A percentile compares a stretch with the other conserved stretches of the same genome.
Evolutionary conservation across 495 filamentous ascomycete species (phyloP).

Genomic region (Aspergillus campestris): DNA sequence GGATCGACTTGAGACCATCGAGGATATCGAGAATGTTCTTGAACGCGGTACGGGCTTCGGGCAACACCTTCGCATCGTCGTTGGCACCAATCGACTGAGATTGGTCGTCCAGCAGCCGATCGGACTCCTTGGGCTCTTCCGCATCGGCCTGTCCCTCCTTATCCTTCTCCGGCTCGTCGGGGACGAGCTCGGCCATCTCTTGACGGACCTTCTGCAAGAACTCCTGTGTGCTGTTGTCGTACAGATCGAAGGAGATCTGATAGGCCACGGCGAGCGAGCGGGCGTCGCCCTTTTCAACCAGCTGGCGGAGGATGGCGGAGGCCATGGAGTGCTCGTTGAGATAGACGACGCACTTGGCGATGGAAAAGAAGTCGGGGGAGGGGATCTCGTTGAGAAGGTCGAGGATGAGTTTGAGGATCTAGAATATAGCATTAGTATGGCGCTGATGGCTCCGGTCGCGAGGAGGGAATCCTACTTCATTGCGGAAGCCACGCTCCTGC

Average conservation of each 20-base stretch:
- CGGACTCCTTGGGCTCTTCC: slow-evolving; percentile 47
- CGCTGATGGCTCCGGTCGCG: slow-evolving; percentile 5
- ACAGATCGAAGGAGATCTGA: slow-evolving; percentile 95
- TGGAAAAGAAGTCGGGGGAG: slow-evolving; percentile 92
- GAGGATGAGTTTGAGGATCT: slow-evolving; percentile 81
- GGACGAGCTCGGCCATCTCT: slow-evolving; percentile 58
- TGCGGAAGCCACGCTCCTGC: slow-evolving; percentile 81
- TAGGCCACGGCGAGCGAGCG: slow-evolving; percentile 80
- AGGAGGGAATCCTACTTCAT: slow-evolving; percentile 46
- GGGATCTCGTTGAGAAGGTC: slow-evolving; percentile 82
- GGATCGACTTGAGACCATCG: slow-evolving; percentile 82
- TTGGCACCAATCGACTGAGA: slow-evolving; percentile 32
- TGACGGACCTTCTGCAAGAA: slow-evolving; percentile 87
- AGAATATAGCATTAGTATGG: slow-evolving; percentile 21
- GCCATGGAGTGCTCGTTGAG: slow-evolving; percentile 88
- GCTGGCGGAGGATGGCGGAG: slow-evolving; percentile 71
- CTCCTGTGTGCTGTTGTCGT: slow-evolving; percentile 96
- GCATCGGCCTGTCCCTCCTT: slow-evolving; percentile 33
- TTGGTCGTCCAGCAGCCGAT: slow-evolving; percentile 42
- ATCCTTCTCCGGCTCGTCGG: slow-evolving; percentile 38
- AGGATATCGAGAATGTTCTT: slow-evolving; percentile 79
- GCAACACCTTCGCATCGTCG: slow-evolving; percentile 32
- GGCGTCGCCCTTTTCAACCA: slow-evolving; percentile 71
- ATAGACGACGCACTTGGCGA: slow-evolving; percentile 97
- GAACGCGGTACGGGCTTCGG: slow-evolving; percentile 53